Base-by-base conservation (phyloP, 768 basidiomycete genomes). In the Suillus plorans region DNA sequence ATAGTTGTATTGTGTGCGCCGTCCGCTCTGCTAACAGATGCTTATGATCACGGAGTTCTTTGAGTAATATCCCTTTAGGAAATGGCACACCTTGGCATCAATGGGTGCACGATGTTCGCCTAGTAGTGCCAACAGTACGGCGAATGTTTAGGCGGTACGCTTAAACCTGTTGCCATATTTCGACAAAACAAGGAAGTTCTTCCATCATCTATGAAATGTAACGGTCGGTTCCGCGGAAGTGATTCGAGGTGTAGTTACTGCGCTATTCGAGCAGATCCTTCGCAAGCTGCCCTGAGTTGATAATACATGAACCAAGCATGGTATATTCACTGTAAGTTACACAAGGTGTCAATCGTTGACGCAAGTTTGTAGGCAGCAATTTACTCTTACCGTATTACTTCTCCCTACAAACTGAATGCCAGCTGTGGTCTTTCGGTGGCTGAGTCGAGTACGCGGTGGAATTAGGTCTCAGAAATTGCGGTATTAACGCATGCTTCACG, bases 261-360 rank as follows among this genome's bases (percentile, higher is more conserved):
- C 80, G 75, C 70, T 80, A 82, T 59, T 85, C 83, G 41, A 86
- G 70, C 37, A 84, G 73, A 66, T 84, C 80, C 45, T 78, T 76
- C 47, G 78, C 80, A 16, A 76, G 78, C 67, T 81, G 76, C 42
- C 68, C 60, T 10, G 77, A 77, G 65, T 76, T 80, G 34, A 80
- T 67, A 20, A 81, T 60, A 61, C 62, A 10, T 69, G 63, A 5
- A 76, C 77, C 22, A 74, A 34, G 74, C 64, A 39, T 70, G 76
- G 64, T 37, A 79, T 68, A 47, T 76, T 73, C 13, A 76, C 78
- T 68, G 22, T 31, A 60, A 12, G n/a, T 18, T 31, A 18, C 16
- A 22, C 13, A 49, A 22, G 8, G 14, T n/a, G 18, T 34, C 52
- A 64, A 25, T 7, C 39, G 14, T 28, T 14, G 60, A 10, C 20